Conservation (phyloP, 1,284 basidiomycete genomes). For the Blastosporella zonata region DNA sequence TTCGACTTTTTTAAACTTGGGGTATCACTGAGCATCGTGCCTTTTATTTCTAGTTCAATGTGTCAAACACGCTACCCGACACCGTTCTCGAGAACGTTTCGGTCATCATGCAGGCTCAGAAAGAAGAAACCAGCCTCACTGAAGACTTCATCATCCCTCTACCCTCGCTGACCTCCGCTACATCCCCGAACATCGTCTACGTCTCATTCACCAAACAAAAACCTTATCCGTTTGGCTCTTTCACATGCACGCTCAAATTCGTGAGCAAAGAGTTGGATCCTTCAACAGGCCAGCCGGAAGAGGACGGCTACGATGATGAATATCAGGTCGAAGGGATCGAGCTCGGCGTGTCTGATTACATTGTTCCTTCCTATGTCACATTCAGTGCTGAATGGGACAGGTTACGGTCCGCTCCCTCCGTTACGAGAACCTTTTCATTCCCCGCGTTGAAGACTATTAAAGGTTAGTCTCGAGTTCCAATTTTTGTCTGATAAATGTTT, state of each 20-base stretch:
- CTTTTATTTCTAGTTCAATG: slow-evolving; percentile 77
- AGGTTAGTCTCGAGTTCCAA: slow-evolving; percentile 44
- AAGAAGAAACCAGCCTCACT: slow-evolving; percentile 75
- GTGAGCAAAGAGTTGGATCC: slow-evolving; percentile 98
- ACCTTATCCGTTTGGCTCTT: slow-evolving; percentile 82
- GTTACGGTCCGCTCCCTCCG: slow-evolving; percentile 68
- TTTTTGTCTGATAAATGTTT: slow-evolving; percentile 14
- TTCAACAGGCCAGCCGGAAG: slow-evolving; percentile 93
- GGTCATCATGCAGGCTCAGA: slow-evolving; percentile 85
- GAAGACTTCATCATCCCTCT: slow-evolving; percentile 97
- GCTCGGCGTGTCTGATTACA: slow-evolving; percentile 88
- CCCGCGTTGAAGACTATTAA: slow-evolving; percentile 92
- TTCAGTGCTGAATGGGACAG: slow-evolving; percentile 97
- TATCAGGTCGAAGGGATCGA: slow-evolving; percentile 98
- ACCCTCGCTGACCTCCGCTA: slow-evolving; percentile 63
- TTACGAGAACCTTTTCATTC: slow-evolving; percentile 93
- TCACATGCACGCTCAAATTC: slow-evolving; percentile 93
- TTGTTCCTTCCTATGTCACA: slow-evolving; percentile 88
- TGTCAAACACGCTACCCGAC: slow-evolving; percentile 98
- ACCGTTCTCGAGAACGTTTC: slow-evolving; percentile 94
- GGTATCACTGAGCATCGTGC: not conserved
- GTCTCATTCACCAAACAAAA: slow-evolving; percentile 90
- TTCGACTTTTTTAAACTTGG: not conserved
- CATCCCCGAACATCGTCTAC: slow-evolving; percentile 83
- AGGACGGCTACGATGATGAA: slow-evolving; percentile 98